Base-by-base conservation (phyloP, 805 yeast species). In the Naumovozyma baii region DNA sequence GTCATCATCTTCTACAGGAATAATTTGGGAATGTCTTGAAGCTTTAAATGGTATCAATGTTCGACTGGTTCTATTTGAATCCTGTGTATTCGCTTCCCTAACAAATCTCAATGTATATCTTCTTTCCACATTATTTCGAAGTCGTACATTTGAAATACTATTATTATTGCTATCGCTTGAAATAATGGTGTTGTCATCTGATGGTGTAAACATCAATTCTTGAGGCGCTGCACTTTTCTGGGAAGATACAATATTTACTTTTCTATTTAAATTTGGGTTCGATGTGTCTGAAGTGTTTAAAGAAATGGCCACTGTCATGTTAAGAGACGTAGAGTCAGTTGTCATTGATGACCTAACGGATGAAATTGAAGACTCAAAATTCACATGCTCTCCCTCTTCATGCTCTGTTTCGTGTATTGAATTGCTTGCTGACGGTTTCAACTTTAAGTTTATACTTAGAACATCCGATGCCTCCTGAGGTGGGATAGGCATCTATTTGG, bases 1-100 rank as follows among this genome's bases (percentile, higher is more conserved):
- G n/a, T n/a, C 22, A 29, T 29, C 31, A 17, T 48, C 50, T 26
- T 50, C 51, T 33, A 55, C 36, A 9, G 66, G 64, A 26, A 61
- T 37, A 15, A 61, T 59, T 34, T 57, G 61, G 3, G 66, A 54
- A 39, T 61, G 66, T 38, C 59, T 59, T 2, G 54, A 54, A 3
- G 66, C 52, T 28, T 55, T 54, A 40, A 60, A 61, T 14, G 66
- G 66, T 12, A 57, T 50, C 30, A 41, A 44, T 30, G 49, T 52
- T 19, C 51, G 51, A 7, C 7, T 22, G 26, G 26, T 22, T 12
- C 15, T n/a, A 36, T 48, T 41, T 7, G 55, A 47, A n/a, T 54
- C 57, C 35, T 46, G 49, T 22, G 26, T 22, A 7, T 7, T 22
- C 10, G 26, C 10, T 22, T 22, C 10, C 26, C 26, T 22, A 7